phyloP scores from a whole-genome alignment of 1,284 basidiomycete species.

The Moesziomyces sp. region DNA sequence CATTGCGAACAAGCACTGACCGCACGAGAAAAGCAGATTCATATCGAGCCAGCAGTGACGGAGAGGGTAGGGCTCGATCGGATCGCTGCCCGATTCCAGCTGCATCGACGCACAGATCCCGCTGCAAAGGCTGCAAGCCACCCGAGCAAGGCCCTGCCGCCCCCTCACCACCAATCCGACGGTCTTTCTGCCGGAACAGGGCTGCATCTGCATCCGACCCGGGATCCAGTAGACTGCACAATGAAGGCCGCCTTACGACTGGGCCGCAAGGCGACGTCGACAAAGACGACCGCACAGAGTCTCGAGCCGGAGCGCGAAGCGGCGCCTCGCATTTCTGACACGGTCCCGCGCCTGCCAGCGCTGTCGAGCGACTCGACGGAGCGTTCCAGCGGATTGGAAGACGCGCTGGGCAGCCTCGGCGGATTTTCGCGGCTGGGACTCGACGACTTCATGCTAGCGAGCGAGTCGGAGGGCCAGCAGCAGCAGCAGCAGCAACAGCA shows the following conservation, averaged over 20 bases:
- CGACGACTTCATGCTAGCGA: slow-evolving; percentile 11
- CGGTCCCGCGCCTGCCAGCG: slow-evolving; percentile 18
- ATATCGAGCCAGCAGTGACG: too few species aligned
- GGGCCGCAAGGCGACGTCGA: slow-evolving; percentile 19
- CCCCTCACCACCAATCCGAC: background rate
- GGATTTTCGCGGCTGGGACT: slow-evolving; percentile 19
- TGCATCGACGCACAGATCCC: slow-evolving; percentile 1
- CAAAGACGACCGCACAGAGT: background rate
- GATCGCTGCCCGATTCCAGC: background rate
- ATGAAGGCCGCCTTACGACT: slow-evolving; percentile 34
- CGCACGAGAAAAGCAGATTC: background rate
- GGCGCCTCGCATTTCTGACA: slow-evolving; percentile 9
- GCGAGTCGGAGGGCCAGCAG: slow-evolving; percentile 1
- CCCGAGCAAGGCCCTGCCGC: background rate
- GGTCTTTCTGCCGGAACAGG: too few species aligned
- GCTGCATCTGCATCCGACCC: background rate
- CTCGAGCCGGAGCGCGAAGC: background rate
- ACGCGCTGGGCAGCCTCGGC: background rate
- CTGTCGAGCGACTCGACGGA: background rate
- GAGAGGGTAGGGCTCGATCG: too few species aligned
- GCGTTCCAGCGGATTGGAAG: background rate
- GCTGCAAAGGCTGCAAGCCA: background rate
- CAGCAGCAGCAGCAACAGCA: background rate
- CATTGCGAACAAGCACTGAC: background rate
- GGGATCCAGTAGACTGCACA: too few species aligned